Percentiles rank a stretch among this genome's conserved stretches.
phyloP scores from a whole-genome alignment of 495 filamentous ascomycete species.

The Penicillium riverlandense region DNA sequence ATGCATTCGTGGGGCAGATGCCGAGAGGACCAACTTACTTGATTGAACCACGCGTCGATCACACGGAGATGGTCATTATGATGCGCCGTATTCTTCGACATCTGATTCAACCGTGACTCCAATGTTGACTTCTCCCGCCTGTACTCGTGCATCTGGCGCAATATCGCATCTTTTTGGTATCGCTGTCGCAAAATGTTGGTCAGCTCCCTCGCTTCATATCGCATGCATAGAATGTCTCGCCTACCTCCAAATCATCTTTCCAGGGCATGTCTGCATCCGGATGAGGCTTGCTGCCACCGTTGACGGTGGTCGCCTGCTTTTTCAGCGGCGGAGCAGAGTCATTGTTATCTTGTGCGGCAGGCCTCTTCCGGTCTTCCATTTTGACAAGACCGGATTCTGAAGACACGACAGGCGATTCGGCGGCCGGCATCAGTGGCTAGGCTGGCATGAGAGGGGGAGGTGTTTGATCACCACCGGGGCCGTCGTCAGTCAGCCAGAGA shows the following conservation, averaged over 20 bases:
- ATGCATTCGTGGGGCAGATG: neutral
- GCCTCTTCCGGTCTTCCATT: constrained; percentile 97
- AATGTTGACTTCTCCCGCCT: constrained; percentile 78
- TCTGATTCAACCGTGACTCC: constrained; percentile 67
- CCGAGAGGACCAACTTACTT: constrained; percentile 51
- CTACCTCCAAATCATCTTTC: constrained; percentile 86
- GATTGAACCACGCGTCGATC: constrained; percentile 85
- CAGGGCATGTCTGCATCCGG: constrained; percentile 74
- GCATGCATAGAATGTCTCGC: constrained; percentile 25
- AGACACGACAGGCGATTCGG: constrained; percentile 63
- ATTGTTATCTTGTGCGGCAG: constrained; percentile 61
- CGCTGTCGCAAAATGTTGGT: constrained; percentile 45
- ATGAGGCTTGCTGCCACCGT: constrained; percentile 65
- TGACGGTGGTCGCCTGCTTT: constrained; percentile 68
- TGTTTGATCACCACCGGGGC: constrained; percentile 30
- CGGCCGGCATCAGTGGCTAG: constrained; percentile 71
- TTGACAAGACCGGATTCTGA: constrained; percentile 67
- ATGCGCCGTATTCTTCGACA: constrained; percentile 64
- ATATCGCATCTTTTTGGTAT: constrained; percentile 96
- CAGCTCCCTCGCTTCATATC: constrained; percentile 6
- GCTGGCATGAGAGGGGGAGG: constrained; percentile 26
- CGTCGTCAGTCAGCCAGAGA: constrained; percentile 28
- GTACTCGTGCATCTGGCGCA: constrained; percentile 94
- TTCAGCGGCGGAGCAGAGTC: constrained; percentile 78
- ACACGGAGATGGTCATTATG: constrained; percentile 89